Percentiles rank a stretch among this genome's conserved stretches.
Evolutionary conservation across 176 grass and related monocot genomes (phyloP).

Genomic region (Otatea glauca): DNA sequence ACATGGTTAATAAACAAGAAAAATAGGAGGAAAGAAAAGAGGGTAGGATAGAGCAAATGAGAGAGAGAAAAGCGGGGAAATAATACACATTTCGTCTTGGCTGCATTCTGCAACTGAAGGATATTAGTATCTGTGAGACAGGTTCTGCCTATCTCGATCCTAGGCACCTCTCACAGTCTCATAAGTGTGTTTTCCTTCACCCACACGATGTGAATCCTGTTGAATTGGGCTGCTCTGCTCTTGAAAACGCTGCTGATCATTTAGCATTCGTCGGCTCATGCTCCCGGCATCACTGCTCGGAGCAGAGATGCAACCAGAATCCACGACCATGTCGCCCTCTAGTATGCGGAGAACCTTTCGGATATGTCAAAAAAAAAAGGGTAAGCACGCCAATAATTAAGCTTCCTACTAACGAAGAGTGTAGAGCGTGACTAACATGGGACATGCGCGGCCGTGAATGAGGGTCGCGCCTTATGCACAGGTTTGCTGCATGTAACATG

Average conservation of each 20-base stretch:
- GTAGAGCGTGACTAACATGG: constrained; percentile 43
- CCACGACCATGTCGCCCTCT: constrained; percentile 74
- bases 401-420: neutral
- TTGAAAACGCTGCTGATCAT: constrained; percentile 33
- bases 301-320: constrained; percentile 58
- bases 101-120: neutral
- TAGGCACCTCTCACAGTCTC: constrained; percentile 52
- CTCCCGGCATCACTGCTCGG: constrained; percentile 64
- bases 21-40: neutral
- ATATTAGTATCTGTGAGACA: constrained; percentile 45
- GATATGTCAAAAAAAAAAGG: neutral
- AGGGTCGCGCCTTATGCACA: constrained; percentile 85
- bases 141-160: constrained; percentile 54
- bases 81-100: constrained; percentile 38
- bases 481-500: constrained; percentile 86
- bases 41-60: neutral
- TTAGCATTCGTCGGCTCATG: constrained; percentile 60
- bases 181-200: constrained; percentile 39
- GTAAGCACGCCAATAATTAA: neutral
- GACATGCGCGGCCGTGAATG: constrained; percentile 84
- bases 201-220: constrained; percentile 27
- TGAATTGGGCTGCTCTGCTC: constrained; percentile 44
- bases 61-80: neutral
- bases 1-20: neutral
- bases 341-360: constrained; percentile 83